Evolutionary conservation across 2,329 filamentous ascomycete genomes (phyloP).

Genomic region (Xylariaceae sp.): DNA sequence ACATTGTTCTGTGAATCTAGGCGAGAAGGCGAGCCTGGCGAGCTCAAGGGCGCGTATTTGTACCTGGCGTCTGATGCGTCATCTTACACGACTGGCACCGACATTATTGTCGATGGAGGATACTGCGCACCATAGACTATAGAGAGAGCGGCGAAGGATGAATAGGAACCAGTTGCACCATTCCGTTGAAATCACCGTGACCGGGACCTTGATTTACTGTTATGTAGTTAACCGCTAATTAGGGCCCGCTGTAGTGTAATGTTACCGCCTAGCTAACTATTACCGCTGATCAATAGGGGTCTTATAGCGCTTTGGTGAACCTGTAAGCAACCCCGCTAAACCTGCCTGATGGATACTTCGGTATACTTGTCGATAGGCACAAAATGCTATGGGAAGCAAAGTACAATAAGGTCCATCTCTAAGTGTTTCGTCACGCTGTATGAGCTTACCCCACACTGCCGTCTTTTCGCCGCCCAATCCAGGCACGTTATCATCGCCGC

Average conservation of each 20-base stretch:
- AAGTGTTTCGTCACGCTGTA: neutral
- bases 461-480: constrained; percentile 1
- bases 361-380: too few species aligned
- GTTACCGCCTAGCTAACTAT: too few species aligned
- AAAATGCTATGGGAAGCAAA: too few species aligned
- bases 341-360: too few species aligned
- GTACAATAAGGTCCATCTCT: too few species aligned
- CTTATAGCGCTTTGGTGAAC: too few species aligned
- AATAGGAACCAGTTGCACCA: neutral
- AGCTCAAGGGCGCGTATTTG: constrained; percentile 79
- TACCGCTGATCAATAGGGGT: too few species aligned
- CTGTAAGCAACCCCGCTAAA: too few species aligned
- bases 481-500: constrained; percentile 2
- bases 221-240: too few species aligned
- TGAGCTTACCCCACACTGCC: neutral
- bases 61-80: constrained; percentile 78
- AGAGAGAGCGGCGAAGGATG: neutral
- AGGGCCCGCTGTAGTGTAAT: too few species aligned
- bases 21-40: constrained; percentile 65
- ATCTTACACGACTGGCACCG: constrained; percentile 74
- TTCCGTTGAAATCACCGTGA: too few species aligned
- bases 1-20: constrained; percentile 32
- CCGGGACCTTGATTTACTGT: too few species aligned
- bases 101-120: constrained; percentile 72
- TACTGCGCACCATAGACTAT: constrained; percentile 52